phyloP scores from a whole-genome alignment of 331 rosid genomes.

The Cydonia oblonga region DNA sequence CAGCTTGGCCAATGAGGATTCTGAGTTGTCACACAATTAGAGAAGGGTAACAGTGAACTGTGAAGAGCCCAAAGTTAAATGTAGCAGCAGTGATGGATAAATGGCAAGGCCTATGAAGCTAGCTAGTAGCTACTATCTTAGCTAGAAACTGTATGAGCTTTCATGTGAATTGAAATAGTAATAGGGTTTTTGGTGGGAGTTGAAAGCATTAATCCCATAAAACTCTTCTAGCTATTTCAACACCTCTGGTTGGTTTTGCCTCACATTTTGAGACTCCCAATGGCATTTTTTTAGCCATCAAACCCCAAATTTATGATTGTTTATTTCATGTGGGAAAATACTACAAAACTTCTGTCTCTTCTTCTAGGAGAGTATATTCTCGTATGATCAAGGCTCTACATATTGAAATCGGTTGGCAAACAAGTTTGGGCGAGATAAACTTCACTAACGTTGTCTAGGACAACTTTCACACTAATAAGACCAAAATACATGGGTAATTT shows the following conservation, averaged over 20 bases:
- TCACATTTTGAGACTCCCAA: neutral
- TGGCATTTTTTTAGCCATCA: neutral
- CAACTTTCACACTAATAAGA: neutral
- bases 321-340: neutral
- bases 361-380: neutral
- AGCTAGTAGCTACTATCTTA: neutral
- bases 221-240: neutral
- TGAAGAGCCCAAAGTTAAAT: neutral
- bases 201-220: constrained; percentile 4
- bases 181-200: neutral
- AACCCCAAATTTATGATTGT: neutral
- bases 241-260: neutral
- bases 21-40: constrained; percentile 8
- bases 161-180: neutral
- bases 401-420: too few relatives aligned
- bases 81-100: neutral
- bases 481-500: too few relatives aligned
- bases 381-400: neutral
- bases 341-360: neutral
- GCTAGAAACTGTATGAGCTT: neutral
- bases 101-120: neutral
- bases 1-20: neutral
- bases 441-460: accelerated
- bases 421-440: neutral
- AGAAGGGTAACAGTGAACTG: neutral